Evolutionary conservation across 2,329 filamentous ascomycete species (phyloP).

Genomic region (Fusarium sambucinum): DNA sequence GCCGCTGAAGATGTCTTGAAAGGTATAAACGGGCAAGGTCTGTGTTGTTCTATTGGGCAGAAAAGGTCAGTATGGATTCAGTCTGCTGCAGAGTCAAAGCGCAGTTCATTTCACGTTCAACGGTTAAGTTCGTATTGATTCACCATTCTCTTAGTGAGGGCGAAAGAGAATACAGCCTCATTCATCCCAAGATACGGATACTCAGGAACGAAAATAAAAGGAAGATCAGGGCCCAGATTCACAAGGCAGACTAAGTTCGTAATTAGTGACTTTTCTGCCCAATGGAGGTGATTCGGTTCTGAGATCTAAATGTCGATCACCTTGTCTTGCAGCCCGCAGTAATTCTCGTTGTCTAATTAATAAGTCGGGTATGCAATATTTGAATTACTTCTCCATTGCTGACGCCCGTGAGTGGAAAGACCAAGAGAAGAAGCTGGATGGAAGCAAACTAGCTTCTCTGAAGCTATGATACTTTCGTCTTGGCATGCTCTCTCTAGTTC

Average conservation of each 20-base stretch:
- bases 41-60: slow-evolving; percentile 32
- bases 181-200: not conserved
- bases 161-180: not conserved
- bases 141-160: not conserved
- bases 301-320: slow-evolving; percentile 38
- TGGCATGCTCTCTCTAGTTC: not conserved
- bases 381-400: not conserved
- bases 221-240: slow-evolving; percentile 3
- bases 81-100: slow-evolving; percentile 31
- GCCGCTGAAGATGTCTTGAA: slow-evolving; percentile 40
- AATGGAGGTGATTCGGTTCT: slow-evolving; percentile 12
- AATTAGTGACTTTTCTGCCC: slow-evolving; percentile 19
- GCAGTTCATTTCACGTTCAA: slow-evolving; percentile 3
- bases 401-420: not conserved
- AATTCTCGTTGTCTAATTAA: slow-evolving; percentile 10
- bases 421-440: slow-evolving; percentile 18
- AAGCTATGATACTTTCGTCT: slow-evolving; percentile 3
- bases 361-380: not conserved
- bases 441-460: slow-evolving; percentile 5
- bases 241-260: not conserved
- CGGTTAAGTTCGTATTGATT: not conserved
- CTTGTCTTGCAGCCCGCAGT: slow-evolving; percentile 8
- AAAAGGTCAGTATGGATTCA: slow-evolving; percentile 11
- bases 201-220: slow-evolving; percentile 12
- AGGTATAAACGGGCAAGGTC: slow-evolving; percentile 13